These are phyloP conservation scores for Larix sibirica DNA, from an alignment of 83 land plant species.

Conservation along the genomic window DNA sequence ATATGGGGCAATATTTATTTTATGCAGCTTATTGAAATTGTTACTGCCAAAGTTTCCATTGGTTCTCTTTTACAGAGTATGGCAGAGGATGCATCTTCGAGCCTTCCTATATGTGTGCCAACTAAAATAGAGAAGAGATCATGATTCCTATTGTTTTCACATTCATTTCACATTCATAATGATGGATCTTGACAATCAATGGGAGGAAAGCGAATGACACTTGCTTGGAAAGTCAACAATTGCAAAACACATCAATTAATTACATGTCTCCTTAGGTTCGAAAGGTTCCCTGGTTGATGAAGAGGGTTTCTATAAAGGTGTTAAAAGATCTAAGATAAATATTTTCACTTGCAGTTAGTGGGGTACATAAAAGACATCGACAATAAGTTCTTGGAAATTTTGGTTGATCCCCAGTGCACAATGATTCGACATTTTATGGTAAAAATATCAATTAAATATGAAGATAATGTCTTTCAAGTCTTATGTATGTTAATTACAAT, in stretches of 20 bases:
- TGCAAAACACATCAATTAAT: too few relatives aligned
- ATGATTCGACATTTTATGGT: too few relatives aligned
- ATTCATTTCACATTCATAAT: background rate
- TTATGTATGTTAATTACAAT: too few relatives aligned
- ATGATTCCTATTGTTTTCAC: background rate
- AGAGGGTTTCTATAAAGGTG: background rate
- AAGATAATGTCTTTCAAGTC: too few relatives aligned
- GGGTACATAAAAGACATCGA: too few relatives aligned
- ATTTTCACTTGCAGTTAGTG: too few relatives aligned
- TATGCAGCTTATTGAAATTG: background rate
- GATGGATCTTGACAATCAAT: background rate
- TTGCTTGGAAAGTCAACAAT: background rate
- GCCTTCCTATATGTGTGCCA: background rate
- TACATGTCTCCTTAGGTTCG: background rate
- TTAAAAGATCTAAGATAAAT: too few relatives aligned
- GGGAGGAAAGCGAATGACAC: background rate
- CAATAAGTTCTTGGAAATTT: too few relatives aligned
- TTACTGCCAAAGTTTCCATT: conserved; percentile 7
- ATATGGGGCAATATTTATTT: background rate
- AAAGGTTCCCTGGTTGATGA: background rate
- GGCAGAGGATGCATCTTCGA: conserved; percentile 5
- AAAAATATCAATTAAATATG: too few relatives aligned
- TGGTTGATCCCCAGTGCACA: too few relatives aligned
- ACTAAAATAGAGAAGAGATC: background rate
- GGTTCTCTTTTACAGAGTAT: conserved; percentile 9